phyloP scores from a whole-genome alignment of 179 eudicot species.

The Beta macrorhiza region DNA sequence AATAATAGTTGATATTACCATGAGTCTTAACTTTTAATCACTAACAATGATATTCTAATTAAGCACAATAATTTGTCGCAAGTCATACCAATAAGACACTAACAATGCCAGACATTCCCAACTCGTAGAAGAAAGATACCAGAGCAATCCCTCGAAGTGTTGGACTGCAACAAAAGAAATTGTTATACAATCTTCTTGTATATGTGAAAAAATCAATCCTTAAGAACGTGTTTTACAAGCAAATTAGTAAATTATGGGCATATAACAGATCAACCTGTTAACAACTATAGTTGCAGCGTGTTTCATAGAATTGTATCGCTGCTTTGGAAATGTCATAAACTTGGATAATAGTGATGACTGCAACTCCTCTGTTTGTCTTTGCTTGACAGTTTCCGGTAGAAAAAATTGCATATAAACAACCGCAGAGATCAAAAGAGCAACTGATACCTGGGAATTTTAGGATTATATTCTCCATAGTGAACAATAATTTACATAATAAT shows the following conservation, averaged over 20 bases:
- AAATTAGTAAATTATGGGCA: background rate
- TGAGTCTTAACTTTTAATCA: background rate
- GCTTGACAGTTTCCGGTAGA: constrained; percentile 56
- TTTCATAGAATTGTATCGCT: constrained; percentile 62
- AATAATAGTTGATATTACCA: background rate
- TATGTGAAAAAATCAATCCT: constrained; percentile 23
- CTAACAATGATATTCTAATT: background rate
- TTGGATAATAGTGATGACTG: constrained; percentile 37
- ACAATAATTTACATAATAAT: background rate
- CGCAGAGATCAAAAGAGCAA: constrained; percentile 61
- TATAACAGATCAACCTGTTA: background rate
- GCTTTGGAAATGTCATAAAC: constrained; percentile 40
- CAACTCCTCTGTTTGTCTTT: constrained; percentile 38
- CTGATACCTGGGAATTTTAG: constrained; percentile 54
- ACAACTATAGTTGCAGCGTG: constrained; percentile 7
- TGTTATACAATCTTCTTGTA: no score
- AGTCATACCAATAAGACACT: constrained; percentile 62
- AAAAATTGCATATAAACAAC: constrained; percentile 65
- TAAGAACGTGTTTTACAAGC: background rate
- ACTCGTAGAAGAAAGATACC: constrained; percentile 62
- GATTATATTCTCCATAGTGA: background rate
- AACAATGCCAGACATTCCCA: constrained; percentile 90
- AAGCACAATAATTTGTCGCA: background rate
- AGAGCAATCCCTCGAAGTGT: constrained; percentile 26
- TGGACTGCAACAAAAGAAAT: constrained; percentile 41